Evolutionary conservation across 192 early-diverging fungal species (phyloP).

Genomic region (Coemansia sp.): DNA sequence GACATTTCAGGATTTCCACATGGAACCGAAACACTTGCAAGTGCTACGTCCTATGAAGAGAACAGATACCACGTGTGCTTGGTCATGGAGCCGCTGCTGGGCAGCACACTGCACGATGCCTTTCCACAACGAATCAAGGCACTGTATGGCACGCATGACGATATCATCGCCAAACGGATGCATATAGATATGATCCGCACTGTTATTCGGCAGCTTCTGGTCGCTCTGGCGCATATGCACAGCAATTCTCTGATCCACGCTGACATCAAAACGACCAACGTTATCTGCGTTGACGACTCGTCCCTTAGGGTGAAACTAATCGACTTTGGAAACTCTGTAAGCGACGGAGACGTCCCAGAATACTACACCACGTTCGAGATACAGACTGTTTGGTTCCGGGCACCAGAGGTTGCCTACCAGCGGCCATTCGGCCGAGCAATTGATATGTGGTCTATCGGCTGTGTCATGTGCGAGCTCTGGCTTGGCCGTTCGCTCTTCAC

Average conservation of each 20-base stretch:
- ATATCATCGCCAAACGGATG: slow-evolving; percentile 34
- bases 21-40: slow-evolving; percentile 16
- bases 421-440: slow-evolving; percentile 63
- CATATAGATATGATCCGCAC: slow-evolving; percentile 71
- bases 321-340: slow-evolving; percentile 92
- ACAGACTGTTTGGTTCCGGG: slow-evolving; percentile 96
- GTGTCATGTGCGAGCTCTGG: slow-evolving; percentile 80
- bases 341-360: slow-evolving; percentile 47
- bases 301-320: slow-evolving; percentile 83
- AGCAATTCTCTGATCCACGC: slow-evolving; percentile 79
- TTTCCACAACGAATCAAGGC: slow-evolving; percentile 41
- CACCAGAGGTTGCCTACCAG: slow-evolving; percentile 87
- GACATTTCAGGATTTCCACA: not conserved
- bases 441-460: slow-evolving; percentile 90
- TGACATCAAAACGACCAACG: slow-evolving; percentile 91
- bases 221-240: slow-evolving; percentile 85
- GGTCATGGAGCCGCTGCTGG: slow-evolving; percentile 52
- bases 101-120: slow-evolving; percentile 47
- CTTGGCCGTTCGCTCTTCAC: slow-evolving; percentile 67
- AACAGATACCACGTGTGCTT: slow-evolving; percentile 30
- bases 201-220: slow-evolving; percentile 77
- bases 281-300: slow-evolving; percentile 71
- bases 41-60: slow-evolving; percentile 12
- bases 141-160: slow-evolving; percentile 33
- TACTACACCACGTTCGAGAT: slow-evolving; percentile 68